Evolutionary conservation across 2,329 filamentous ascomycete species (phyloP).

Genomic region (Diaporthe sp.): DNA sequence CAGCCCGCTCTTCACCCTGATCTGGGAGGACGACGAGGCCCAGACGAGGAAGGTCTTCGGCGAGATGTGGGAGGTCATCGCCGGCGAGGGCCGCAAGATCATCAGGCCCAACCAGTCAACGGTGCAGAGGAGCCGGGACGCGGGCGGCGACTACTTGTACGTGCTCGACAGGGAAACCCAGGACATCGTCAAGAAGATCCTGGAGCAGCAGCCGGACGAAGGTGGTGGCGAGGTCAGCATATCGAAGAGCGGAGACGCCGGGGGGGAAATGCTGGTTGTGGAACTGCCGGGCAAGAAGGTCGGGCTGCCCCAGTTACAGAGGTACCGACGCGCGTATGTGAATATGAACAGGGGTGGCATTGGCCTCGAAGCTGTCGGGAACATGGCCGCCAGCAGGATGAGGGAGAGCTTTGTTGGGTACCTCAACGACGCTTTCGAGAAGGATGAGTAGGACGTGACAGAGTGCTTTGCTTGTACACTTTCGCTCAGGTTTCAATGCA

Average conservation of each 20-base stretch:
- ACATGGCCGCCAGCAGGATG: slow-evolving; percentile 67
- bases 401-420: slow-evolving; percentile 76
- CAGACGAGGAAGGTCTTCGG: slow-evolving; percentile 70
- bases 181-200: slow-evolving; percentile 78
- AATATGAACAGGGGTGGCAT: slow-evolving; percentile 80
- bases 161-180: slow-evolving; percentile 85
- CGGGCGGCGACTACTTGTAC: slow-evolving; percentile 82
- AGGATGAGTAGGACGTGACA: slow-evolving; percentile 59
- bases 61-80: slow-evolving; percentile 82
- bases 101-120: slow-evolving; percentile 84
- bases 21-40: slow-evolving; percentile 80
- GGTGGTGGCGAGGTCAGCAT: slow-evolving; percentile 71
- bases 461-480: not conserved
- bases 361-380: slow-evolving; percentile 68
- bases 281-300: slow-evolving; percentile 77
- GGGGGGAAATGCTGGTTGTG: slow-evolving; percentile 67
- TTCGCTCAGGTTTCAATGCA: slow-evolving; percentile 20
- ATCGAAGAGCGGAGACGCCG: slow-evolving; percentile 50
- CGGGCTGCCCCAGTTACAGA: slow-evolving; percentile 81
- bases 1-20: slow-evolving; percentile 83
- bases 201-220: slow-evolving; percentile 79
- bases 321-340: slow-evolving; percentile 83
- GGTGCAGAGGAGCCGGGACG: slow-evolving; percentile 73
- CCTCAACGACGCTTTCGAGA: slow-evolving; percentile 75
- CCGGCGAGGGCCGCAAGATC: slow-evolving; percentile 72